These are phyloP conservation scores for Aspergillus oerlinghausenensis DNA, from an alignment of 2,329 filamentous ascomycete species.

Conservation along the genomic window DNA sequence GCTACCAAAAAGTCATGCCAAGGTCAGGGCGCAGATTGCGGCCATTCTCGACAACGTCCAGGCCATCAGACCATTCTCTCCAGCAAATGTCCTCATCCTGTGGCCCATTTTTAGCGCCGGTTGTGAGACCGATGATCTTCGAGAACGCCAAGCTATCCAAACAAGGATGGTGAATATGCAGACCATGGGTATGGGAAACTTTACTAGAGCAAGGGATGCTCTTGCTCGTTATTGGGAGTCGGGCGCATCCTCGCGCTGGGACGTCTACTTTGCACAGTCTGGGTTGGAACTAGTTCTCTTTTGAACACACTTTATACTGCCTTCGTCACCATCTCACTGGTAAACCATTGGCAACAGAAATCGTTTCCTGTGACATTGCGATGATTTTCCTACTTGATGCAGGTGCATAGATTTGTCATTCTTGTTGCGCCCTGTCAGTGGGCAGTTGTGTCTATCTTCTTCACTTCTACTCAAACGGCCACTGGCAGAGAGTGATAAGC, in stretches of 20 bases:
- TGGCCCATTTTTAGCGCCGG: slow-evolving; percentile 32
- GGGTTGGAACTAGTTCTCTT: slow-evolving; percentile 23
- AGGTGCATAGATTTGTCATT: not conserved
- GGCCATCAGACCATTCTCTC: slow-evolving; percentile 17
- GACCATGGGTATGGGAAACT: slow-evolving; percentile 25
- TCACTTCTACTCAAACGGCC: not conserved
- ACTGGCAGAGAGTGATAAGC: slow-evolving; percentile 46
- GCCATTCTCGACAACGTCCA: slow-evolving; percentile 17
- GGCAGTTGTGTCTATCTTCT: not conserved
- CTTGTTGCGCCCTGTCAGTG: no score
- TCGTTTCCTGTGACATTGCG: not conserved
- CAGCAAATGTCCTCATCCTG: slow-evolving; percentile 25
- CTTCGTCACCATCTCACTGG: not conserved
- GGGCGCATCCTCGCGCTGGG: slow-evolving; percentile 14
- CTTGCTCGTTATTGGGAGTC: slow-evolving; percentile 21
- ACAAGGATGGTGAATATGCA: slow-evolving; percentile 26
- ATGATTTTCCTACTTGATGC: not conserved
- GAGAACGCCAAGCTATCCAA: slow-evolving; percentile 17
- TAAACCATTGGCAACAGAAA: not conserved
- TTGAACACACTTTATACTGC: not conserved
- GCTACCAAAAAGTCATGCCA: slow-evolving; percentile 13
- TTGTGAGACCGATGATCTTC: slow-evolving; percentile 20
- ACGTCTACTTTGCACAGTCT: slow-evolving; percentile 16
- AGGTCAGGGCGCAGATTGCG: slow-evolving; percentile 16
- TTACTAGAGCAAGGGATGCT: slow-evolving; percentile 19